Conservation (phyloP, 495 filamentous ascomycete species). For the Lasiosphaeris hirsuta region DNA sequence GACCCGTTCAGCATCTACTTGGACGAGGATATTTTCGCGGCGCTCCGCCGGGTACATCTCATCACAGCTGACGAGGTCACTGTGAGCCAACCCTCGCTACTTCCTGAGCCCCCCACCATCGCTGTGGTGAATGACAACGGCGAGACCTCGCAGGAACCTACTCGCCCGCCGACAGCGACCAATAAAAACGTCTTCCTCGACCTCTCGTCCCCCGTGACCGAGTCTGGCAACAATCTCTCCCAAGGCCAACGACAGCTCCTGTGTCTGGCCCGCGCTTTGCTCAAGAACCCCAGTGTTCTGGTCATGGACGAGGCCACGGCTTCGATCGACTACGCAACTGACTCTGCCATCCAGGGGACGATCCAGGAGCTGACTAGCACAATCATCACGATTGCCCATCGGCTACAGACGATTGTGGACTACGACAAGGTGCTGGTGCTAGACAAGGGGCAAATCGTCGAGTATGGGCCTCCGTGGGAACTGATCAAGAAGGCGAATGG, state of each 20-base stretch:
- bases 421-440: slow-evolving; percentile 98
- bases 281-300: slow-evolving; percentile 86
- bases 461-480: slow-evolving; percentile 84
- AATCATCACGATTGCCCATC: slow-evolving; percentile 97
- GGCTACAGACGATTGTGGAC: slow-evolving; percentile 92
- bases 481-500: slow-evolving; percentile 65
- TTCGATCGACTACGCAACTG: slow-evolving; percentile 95
- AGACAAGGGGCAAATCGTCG: slow-evolving; percentile 82
- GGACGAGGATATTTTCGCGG: slow-evolving; percentile 85
- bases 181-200: slow-evolving; percentile 97
- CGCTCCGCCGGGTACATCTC: slow-evolving; percentile 85
- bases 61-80: slow-evolving; percentile 59
- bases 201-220: slow-evolving; percentile 77
- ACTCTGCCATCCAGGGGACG: slow-evolving; percentile 93
- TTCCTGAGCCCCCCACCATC: slow-evolving; percentile 16
- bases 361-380: slow-evolving; percentile 88
- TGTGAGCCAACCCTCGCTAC: background rate
- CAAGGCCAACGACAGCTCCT: slow-evolving; percentile 96
- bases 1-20: slow-evolving; percentile 92
- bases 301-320: slow-evolving; percentile 99
- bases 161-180: slow-evolving; percentile 39
- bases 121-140: slow-evolving; percentile 13
- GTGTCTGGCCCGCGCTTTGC: slow-evolving; percentile 88
- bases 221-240: slow-evolving; percentile 93
- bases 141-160: slow-evolving; percentile 12